Percentiles rank a stretch among this genome's conserved stretches.
phyloP scores from a whole-genome alignment of 148 eudicot genomes.

The Arctostaphylos glauca region DNA sequence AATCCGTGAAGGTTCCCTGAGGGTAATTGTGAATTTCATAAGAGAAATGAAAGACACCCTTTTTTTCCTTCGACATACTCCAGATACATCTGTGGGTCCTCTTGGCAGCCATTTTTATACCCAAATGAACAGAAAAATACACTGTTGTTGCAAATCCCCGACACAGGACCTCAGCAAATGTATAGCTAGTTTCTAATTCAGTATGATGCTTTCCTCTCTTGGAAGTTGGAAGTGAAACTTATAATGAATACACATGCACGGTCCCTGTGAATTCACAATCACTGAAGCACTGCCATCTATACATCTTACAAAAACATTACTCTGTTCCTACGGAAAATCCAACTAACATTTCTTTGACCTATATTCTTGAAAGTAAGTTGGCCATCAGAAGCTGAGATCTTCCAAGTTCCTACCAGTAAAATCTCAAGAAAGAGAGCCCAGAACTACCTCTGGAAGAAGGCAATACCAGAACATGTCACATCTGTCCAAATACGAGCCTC shows the following conservation, averaged over 20 bases:
- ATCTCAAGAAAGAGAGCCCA: not conserved
- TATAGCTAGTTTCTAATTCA: too few species aligned
- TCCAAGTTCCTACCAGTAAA: conserved; percentile 8
- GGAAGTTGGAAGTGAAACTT: too few species aligned
- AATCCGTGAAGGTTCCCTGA: not conserved
- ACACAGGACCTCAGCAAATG: not conserved
- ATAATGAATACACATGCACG: too few species aligned
- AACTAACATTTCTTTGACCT: not conserved
- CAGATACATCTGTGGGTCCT: too few species aligned
- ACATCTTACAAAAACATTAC: not conserved
- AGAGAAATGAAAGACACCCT: not conserved
- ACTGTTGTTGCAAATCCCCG: not conserved
- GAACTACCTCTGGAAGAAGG: not conserved
- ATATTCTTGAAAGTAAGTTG: not conserved
- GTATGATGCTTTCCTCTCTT: too few species aligned
- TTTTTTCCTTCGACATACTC: not conserved
- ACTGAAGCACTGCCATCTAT: not conserved
- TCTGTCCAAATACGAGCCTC: conserved; percentile 19
- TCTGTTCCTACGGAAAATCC: not conserved
- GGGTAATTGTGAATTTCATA: not conserved
- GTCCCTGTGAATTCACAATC: not conserved
- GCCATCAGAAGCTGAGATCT: not conserved
- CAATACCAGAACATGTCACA: not conserved
- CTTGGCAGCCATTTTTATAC: not conserved
- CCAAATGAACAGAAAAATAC: not conserved